Base-by-base conservation (phyloP, 768 basidiomycete genomes). In the Panus rudis region DNA sequence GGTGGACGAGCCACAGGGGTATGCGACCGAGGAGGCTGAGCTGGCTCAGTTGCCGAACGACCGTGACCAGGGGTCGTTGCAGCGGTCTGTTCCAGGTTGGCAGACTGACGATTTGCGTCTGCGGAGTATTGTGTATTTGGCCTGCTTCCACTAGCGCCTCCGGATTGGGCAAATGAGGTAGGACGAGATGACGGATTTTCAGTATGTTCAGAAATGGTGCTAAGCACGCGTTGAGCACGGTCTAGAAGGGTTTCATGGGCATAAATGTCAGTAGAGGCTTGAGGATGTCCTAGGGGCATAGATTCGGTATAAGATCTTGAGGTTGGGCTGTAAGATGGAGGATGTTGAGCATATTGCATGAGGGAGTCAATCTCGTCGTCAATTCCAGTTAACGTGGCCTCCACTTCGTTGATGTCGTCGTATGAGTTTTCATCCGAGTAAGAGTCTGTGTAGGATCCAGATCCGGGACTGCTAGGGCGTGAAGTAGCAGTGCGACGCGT, bases 131-230 rank as follows among this genome's bases (percentile, higher is more conserved):
- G 24, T 62, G 68, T 42, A 48, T 46, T 32, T 37, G 73, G 66
- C 41, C 45, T 56, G 46, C 45, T 51, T 47, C 54, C 30, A 53
- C 48, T 19, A 63, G 64, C 50, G 66, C 69, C 54, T 4, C 47
- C 55, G 1, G 61, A 56, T 30, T 52, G 52, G 4, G 55, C 60
- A 43, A 64, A 57, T 3, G 75, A 75, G 4, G 60, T 54, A 0
- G 84, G 84, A 22, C 84, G 77, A 1, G 83, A 73, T 0, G 64
- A 62, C 2, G 69, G 65, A 24, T 83, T 78, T 62, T 91, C 88
- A 1, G 84, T 87, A 35, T 71, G 74, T 58, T 91, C 88, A 3
- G 85, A 76, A 46, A 91, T 91, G 2, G 75, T 81, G 55, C 87
- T 90, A 16, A 90, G 68, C 25, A 70, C 58, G 20, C 68, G 63